Percentiles rank a stretch among this genome's conserved stretches.
Evolutionary conservation across 2,329 filamentous ascomycete species (phyloP).

Genomic region (Trichoderma sp.): DNA sequence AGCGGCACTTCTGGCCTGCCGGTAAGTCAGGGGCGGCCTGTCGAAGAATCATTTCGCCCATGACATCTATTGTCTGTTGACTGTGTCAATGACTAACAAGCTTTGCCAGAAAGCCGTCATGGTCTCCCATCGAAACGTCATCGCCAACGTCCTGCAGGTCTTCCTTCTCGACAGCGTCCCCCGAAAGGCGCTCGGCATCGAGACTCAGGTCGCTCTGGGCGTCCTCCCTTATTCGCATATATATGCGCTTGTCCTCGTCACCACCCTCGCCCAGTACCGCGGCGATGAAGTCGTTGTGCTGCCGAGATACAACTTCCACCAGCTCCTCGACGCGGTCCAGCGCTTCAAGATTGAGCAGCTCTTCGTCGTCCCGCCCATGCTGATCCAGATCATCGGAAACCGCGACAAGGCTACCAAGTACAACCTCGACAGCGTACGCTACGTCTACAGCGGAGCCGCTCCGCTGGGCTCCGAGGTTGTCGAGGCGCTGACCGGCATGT

Average conservation of each 20-base stretch:
- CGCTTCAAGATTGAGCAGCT: conserved; percentile 68
- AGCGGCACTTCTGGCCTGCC: conserved; percentile 79
- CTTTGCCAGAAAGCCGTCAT: conserved; percentile 72
- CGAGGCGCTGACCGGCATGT: conserved; percentile 60
- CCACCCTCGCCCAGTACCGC: conserved; percentile 65
- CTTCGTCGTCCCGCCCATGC: conserved; percentile 75
- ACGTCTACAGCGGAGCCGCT: conserved; percentile 72
- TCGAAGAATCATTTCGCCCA: no score
- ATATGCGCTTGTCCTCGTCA: conserved; percentile 73
- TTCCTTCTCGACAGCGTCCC: conserved; percentile 46
- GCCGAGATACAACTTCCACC: conserved; percentile 73
- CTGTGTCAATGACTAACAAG: conserved; percentile 20
- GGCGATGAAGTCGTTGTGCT: conserved; percentile 75
- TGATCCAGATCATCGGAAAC: conserved; percentile 72
- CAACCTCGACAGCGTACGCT: conserved; percentile 67
- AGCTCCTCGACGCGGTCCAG: conserved; percentile 65
- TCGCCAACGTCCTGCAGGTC: conserved; percentile 72
- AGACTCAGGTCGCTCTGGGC: conserved; percentile 58
- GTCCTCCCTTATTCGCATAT: conserved; percentile 83
- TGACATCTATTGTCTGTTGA: neutral
- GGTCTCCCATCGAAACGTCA: conserved; percentile 79
- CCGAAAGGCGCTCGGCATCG: conserved; percentile 43
- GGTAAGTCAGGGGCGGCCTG: conserved; percentile 47
- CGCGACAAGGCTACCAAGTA: conserved; percentile 61
- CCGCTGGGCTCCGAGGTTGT: conserved; percentile 72